A percentile compares a stretch with the other conserved stretches of the same genome.
Evolutionary conservation across 257 asterid genomes (phyloP).

Genomic region (Fraxinus excelsior): DNA sequence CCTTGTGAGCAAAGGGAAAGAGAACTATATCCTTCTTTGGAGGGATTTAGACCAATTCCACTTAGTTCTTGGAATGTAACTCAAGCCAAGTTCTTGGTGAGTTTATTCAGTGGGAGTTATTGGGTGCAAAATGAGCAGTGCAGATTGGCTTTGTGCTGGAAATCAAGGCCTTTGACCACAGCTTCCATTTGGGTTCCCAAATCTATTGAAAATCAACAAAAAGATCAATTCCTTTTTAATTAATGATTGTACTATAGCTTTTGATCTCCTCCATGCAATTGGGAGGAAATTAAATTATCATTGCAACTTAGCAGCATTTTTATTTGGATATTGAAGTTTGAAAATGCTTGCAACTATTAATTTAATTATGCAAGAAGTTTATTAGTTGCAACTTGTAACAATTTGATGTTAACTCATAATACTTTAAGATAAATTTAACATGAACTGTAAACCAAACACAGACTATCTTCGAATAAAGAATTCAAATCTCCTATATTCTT

Average conservation of each 20-base stretch:
- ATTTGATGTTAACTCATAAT: background rate
- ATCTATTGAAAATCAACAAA: slow-evolving; percentile 1
- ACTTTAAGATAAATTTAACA: no score
- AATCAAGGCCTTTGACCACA: slow-evolving; percentile 39
- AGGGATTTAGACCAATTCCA: slow-evolving; percentile 37
- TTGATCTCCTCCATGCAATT: background rate
- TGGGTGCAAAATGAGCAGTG: slow-evolving; percentile 45
- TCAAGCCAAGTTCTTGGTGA: slow-evolving; percentile 43
- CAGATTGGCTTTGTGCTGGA: slow-evolving; percentile 40
- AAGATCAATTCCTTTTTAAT: slow-evolving; percentile 30
- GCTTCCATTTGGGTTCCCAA: slow-evolving; percentile 47
- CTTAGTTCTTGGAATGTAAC: slow-evolving; percentile 43
- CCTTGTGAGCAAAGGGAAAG: slow-evolving; percentile 25
- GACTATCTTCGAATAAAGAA: no score
- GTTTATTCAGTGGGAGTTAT: slow-evolving; percentile 37
- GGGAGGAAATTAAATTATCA: background rate
- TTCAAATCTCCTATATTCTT: no score
- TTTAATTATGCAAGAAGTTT: background rate
- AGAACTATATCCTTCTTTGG: slow-evolving; percentile 12
- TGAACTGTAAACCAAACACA: no score
- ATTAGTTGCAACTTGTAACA: background rate
- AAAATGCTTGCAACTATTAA: background rate
- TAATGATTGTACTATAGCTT: background rate
- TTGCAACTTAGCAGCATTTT: background rate
- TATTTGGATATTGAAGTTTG: background rate